These are phyloP conservation scores for Exophiala viscosa DNA, from an alignment of 2,329 filamentous ascomycete genomes.

Conservation along the genomic window DNA sequence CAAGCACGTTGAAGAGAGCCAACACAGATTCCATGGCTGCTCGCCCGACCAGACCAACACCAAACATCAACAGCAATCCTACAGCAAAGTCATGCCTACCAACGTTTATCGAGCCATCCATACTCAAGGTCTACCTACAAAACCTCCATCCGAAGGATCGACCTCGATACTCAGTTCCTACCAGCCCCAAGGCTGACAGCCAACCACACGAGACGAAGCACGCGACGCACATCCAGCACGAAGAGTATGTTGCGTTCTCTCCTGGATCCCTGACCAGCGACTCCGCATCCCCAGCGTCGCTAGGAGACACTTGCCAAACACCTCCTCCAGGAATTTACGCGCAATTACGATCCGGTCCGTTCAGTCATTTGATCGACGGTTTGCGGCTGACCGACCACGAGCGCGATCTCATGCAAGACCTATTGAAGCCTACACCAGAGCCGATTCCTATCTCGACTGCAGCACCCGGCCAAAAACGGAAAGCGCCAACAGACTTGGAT, in stretches of 20 bases:
- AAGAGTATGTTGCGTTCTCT: slow-evolving; percentile 16
- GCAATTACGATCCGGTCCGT: slow-evolving; percentile 14
- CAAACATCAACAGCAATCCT: background rate
- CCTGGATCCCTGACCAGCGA: slow-evolving; percentile 17
- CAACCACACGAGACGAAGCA: background rate
- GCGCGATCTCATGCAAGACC: slow-evolving; percentile 20
- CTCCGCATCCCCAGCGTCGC: slow-evolving; percentile 11
- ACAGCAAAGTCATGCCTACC: slow-evolving; percentile 14
- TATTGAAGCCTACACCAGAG: slow-evolving; percentile 4
- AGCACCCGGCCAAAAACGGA: background rate
- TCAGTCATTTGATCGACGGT: slow-evolving; percentile 16
- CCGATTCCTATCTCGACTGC: background rate
- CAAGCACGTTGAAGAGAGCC: slow-evolving; percentile 6
- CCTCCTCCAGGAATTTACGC: slow-evolving; percentile 12
- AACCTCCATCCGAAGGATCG: slow-evolving; percentile 23
- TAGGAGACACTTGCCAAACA: slow-evolving; percentile 10
- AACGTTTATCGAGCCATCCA: slow-evolving; percentile 21
- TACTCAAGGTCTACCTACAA: slow-evolving; percentile 20
- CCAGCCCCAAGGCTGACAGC: slow-evolving; percentile 3
- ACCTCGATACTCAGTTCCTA: slow-evolving; percentile 12
- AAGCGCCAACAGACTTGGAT: background rate
- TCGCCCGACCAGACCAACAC: background rate
- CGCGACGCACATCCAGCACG: background rate
- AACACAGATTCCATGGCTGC: slow-evolving; percentile 9
- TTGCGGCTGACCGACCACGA: slow-evolving; percentile 23